Percentiles rank a stretch among this genome's conserved stretches.
Conservation (phyloP, 2,329 filamentous ascomycete genomes). For the Fusarium miscanthi region DNA sequence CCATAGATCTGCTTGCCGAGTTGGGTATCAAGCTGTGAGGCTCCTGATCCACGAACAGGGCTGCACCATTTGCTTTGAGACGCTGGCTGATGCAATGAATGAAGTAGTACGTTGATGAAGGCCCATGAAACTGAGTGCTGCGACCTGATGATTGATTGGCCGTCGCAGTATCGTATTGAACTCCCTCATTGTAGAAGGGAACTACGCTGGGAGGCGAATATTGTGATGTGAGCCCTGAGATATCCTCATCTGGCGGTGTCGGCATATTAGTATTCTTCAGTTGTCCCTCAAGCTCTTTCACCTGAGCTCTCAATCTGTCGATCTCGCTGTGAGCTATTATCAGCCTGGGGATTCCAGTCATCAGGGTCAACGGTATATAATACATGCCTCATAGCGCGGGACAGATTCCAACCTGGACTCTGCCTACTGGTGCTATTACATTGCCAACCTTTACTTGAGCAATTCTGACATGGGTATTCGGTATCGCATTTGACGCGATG, state of each 20-base stretch:
- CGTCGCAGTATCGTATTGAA: background rate
- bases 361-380: fast-evolving
- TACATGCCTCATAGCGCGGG: background rate
- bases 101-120: background rate
- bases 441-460: background rate
- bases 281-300: background rate
- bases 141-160: fast-evolving
- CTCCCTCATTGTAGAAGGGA: background rate
- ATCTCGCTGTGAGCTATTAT: background rate
- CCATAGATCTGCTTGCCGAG: background rate
- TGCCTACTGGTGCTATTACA: background rate
- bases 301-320: background rate
- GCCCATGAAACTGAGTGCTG: background rate
- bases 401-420: background rate
- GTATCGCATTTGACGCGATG: background rate
- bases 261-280: background rate
- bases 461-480: background rate
- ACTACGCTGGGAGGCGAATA: fast-evolving
- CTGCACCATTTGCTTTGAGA: fast-evolving
- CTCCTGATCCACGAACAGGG: fast-evolving
- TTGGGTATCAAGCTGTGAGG: background rate
- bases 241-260: fast-evolving
- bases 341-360: background rate
- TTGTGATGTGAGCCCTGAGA: fast-evolving
- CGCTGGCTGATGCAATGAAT: background rate